Base-by-base conservation (phyloP, 169 alveolate genomes). In the Plasmodium adleri region DNA sequence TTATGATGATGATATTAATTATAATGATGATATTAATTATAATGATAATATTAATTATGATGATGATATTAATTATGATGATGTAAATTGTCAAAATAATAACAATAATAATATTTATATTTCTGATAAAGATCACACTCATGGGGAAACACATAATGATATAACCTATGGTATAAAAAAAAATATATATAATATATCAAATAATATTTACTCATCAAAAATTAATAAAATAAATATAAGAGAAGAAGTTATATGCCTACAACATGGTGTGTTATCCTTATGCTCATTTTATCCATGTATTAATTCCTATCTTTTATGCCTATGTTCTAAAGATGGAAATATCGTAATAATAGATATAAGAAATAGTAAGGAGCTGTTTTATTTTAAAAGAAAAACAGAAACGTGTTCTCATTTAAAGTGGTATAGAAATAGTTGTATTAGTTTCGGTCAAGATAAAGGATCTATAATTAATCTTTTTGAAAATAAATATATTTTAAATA, bases 381-480 rank as follows among this genome's bases (percentile, higher is more conserved):
- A 28, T 78, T 78, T 64, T 58, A 78, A 78, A 45, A 54, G 89
- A 58, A 78, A 78, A 24, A 78, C 89, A 52, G 89, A 78, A 63
- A 78, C 72, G 6, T 28, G 64, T 5, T 49, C 89, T 24, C 89
- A 78, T 59, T 64, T 78, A 59, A 78, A 59, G 22, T 78, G 89
- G 89, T 22, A 78, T 45, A 45, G 47, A 6, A 78, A 78, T 66
- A 59, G 89, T 22, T 78, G 80, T 47, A 32, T 78, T 3, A 64
- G 59, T 9, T 78, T 78, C 47, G 89, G 89, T 2, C 89, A 78
- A 52, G 89, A 78, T 50, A 78, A 78, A 50, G 89, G 89, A 78
- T 78, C 78, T 24, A 78, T 78, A 68, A 24, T 78, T 28, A 66
- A 78, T 64, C 43, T 78, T 12, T 78, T 78, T 70, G 80, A 78